Conservation (phyloP, 306 rosid genomes). For the Ochetophila trinervis region DNA sequence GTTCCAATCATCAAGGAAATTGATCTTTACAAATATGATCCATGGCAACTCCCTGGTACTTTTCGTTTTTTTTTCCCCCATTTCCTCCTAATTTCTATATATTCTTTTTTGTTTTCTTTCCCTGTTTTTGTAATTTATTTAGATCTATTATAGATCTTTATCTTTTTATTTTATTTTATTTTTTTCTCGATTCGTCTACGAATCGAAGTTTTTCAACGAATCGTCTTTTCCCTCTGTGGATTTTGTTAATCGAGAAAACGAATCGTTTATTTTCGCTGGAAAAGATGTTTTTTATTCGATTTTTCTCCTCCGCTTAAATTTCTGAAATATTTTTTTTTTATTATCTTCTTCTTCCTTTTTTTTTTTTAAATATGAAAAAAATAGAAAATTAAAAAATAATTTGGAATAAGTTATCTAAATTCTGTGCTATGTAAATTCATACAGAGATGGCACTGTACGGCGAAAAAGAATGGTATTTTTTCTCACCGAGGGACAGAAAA, state of each 20-base stretch:
- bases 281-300: too few species aligned
- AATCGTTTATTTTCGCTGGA: too few species aligned
- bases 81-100: background rate
- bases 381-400: background rate
- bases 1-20: slow-evolving; percentile 81
- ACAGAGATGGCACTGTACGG: slow-evolving; percentile 66
- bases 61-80: background rate
- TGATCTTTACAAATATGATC: slow-evolving; percentile 84
- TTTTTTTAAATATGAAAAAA: background rate
- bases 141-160: too few species aligned
- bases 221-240: too few species aligned
- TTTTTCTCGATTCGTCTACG: too few species aligned
- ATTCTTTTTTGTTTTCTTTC: background rate
- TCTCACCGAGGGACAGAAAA: slow-evolving; percentile 86
- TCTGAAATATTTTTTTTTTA: too few species aligned
- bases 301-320: too few species aligned
- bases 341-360: background rate
- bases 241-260: too few species aligned
- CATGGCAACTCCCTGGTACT: slow-evolving; percentile 92
- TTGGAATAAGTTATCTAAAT: background rate
- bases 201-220: too few species aligned
- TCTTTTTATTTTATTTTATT: too few species aligned
- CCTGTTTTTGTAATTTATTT: too few species aligned
- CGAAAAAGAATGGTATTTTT: slow-evolving; percentile 96
- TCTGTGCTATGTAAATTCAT: background rate